phyloP scores from a whole-genome alignment of 352 stramenopile genomes.

The Globisporangium irregulare region DNA sequence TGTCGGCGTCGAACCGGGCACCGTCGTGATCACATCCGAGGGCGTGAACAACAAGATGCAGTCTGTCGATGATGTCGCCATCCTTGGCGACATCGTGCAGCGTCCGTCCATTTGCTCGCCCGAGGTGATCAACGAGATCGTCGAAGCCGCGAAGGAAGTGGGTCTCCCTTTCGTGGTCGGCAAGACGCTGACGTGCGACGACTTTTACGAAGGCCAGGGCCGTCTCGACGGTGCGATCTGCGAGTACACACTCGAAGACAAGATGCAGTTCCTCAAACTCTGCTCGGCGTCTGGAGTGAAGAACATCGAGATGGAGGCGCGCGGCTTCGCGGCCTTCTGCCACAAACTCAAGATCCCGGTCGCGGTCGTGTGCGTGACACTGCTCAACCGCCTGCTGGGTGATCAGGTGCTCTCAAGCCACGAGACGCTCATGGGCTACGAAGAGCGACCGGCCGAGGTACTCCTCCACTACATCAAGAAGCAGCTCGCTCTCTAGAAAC shows the following conservation, averaged over 20 bases:
- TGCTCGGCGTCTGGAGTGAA: constrained; percentile 51
- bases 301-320: constrained; percentile 85
- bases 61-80: constrained; percentile 53
- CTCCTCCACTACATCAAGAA: constrained; percentile 72
- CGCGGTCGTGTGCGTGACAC: constrained; percentile 62
- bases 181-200: constrained; percentile 80
- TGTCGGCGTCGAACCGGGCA: constrained; percentile 65
- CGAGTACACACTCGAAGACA: constrained; percentile 72
- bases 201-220: constrained; percentile 82
- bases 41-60: constrained; percentile 74
- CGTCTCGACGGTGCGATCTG: constrained; percentile 76
- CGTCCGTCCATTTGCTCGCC: constrained; percentile 52
- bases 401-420: constrained; percentile 61
- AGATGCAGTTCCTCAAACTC: constrained; percentile 63
- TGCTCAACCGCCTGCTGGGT: constrained; percentile 70
- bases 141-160: constrained; percentile 39
- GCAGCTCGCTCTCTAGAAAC: constrained; percentile 23
- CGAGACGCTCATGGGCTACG: constrained; percentile 53
- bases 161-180: constrained; percentile 47
- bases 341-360: constrained; percentile 69
- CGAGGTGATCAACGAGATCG: constrained; percentile 50
- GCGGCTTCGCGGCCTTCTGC: constrained; percentile 63
- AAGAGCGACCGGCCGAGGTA: constrained; percentile 48
- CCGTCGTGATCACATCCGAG: constrained; percentile 74
- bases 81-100: constrained; percentile 47